Evolutionary conservation across 2,329 filamentous ascomycete species (phyloP), one percentile per base, ranked within the genome.

Genomic region (Aspergillus neotritici): DNA sequence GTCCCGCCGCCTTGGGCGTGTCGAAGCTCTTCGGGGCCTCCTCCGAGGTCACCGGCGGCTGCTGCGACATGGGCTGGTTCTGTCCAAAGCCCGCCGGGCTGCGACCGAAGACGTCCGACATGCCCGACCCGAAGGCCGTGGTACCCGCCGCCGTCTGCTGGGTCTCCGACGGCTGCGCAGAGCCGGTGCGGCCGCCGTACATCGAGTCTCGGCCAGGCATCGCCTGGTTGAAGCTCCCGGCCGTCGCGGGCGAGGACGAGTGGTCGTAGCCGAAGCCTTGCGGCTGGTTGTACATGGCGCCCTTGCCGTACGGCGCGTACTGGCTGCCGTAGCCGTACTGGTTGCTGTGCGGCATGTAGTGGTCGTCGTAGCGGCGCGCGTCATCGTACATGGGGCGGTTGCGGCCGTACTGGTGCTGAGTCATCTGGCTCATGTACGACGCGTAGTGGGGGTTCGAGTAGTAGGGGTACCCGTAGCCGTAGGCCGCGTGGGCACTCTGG

Each of bases 201-300:
- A 79, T 76, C 28, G 76, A 74, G 35, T 82, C 72, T 37, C 78
- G 76, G 47, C 67, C 69, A 34, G 72, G 66, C 34, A 64, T 55
- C 36, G 56, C 54, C 46, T 68, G 66, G 51, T 64, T 66, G 53
- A 71, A 72, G 41, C 54, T 62, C 37, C 71, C 74, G 15, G 73
- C 73, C 48, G 79, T 82, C 29, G 78, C 80, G 9, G 82, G 80
- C 15, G 81, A 82, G 12, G 80, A 78, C 2, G 78, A 76, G 59
- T 84, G 78, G 34, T 84, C 82, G 54, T 79, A 82, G 7, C 78
- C 77, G 60, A 83, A 84, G 43, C 68, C 73, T 53, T 81, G 78
- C 52, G 79, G 78, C 54, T 81, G 80, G 28, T 73, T 78, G 56
- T 84, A 83, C 76, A 82, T 80, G 53, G 72, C 74, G 51, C 74